Percentiles rank a stretch among this genome's conserved stretches.
These are phyloP conservation scores for Haplographium delicatum DNA, from an alignment of 495 filamentous ascomycete species.

Conservation along the genomic window DNA sequence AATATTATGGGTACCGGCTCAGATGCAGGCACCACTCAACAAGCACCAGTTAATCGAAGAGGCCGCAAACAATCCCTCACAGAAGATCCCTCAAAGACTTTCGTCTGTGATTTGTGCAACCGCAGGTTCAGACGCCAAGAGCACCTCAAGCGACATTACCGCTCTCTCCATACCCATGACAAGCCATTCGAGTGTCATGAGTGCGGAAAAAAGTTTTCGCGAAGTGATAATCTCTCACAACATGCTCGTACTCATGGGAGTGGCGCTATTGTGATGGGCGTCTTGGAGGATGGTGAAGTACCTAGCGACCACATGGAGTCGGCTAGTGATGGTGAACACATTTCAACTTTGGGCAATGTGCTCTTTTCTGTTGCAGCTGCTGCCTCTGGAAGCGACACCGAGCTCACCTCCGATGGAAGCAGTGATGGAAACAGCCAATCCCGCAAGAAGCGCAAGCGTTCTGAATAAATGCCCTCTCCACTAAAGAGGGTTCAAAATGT, in stretches of 20 bases:
- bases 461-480: slow-evolving; percentile 32
- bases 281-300: slow-evolving; percentile 64
- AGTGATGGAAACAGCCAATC: slow-evolving; percentile 45
- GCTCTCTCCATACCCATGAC: slow-evolving; percentile 95
- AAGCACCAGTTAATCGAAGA: slow-evolving; percentile 76
- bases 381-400: slow-evolving; percentile 54
- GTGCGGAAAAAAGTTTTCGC: slow-evolving; percentile 99
- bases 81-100: slow-evolving; percentile 97
- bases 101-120: slow-evolving; percentile 91
- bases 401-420: slow-evolving; percentile 41
- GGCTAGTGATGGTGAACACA: slow-evolving; percentile 50
- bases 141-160: slow-evolving; percentile 97
- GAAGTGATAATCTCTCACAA: slow-evolving; percentile 94
- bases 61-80: slow-evolving; percentile 98
- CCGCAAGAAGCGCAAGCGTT: slow-evolving; percentile 76
- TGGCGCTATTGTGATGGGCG: slow-evolving; percentile 82
- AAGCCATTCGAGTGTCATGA: slow-evolving; percentile 98
- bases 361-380: slow-evolving; percentile 73
- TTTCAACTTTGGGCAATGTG: slow-evolving; percentile 58
- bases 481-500: neutral
- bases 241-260: slow-evolving; percentile 91
- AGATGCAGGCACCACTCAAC: slow-evolving; percentile 21
- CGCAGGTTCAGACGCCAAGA: slow-evolving; percentile 98
- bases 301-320: slow-evolving; percentile 36
- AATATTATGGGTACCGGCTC: slow-evolving; percentile 32